phyloP scores from a whole-genome alignment of 352 stramenopile species.

The Globisporangium spinosum region DNA sequence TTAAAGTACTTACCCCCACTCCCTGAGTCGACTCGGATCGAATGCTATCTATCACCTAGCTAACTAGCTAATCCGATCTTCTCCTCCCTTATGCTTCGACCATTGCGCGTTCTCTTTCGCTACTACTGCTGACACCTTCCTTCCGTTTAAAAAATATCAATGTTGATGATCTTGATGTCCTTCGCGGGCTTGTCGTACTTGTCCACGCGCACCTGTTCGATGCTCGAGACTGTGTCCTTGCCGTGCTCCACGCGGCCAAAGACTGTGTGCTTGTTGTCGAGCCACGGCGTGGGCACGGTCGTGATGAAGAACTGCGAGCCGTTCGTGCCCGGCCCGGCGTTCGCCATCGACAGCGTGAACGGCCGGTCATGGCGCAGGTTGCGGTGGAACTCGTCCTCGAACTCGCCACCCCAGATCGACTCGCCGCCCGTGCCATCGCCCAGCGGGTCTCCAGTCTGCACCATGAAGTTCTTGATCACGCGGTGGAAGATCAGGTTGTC shows the following conservation, averaged over 20 bases:
- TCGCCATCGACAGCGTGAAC: constrained; percentile 99
- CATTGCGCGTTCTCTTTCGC: too few relatives aligned
- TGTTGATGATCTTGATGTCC: constrained; percentile 89
- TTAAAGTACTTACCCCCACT: too few relatives aligned
- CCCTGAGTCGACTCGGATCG: too few relatives aligned
- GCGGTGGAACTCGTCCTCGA: constrained; percentile 98
- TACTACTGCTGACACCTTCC: too few relatives aligned
- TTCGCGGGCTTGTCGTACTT: constrained; percentile 74
- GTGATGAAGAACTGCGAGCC: constrained; percentile 98
- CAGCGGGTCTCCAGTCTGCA: constrained; percentile 94
- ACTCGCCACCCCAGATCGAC: constrained; percentile 98
- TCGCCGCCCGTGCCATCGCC: constrained; percentile 98
- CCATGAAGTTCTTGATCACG: constrained; percentile 99
- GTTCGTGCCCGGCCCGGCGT: constrained; percentile 83
- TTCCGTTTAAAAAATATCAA: constrained; percentile 69
- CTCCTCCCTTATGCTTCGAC: too few relatives aligned
- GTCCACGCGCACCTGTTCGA: constrained; percentile 91
- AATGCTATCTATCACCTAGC: too few relatives aligned
- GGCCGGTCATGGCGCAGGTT: constrained; percentile 93
- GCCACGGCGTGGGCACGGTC: constrained; percentile 95
- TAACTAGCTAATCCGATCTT: too few relatives aligned
- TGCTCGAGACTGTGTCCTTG: constrained; percentile 96
- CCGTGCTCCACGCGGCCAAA: constrained; percentile 89
- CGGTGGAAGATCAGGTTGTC: constrained; percentile 99
- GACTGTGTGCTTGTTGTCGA: constrained; percentile 96